Base-by-base conservation (phyloP, 805 yeast species). In the Monosporozyma servazzii region DNA sequence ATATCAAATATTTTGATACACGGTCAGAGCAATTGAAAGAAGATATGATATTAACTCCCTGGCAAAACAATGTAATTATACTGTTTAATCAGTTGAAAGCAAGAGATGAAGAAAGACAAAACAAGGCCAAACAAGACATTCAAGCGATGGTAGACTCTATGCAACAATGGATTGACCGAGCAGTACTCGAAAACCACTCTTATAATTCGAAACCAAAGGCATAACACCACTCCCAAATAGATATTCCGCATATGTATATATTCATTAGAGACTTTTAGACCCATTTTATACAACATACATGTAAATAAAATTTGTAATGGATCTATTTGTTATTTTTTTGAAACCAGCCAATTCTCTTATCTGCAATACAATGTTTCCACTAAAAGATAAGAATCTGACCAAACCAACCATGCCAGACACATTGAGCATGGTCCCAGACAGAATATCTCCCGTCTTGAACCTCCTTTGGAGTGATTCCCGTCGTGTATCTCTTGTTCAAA, bases 121-220 rank as follows among this genome's bases (percentile, higher is more conserved):
- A 5, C 7, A 20, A 13, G 8, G 27, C 44, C n/a, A 10, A 41
- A 37, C 41, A 47, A 18, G 43, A 36, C 20, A 37, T 21, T 10
- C 18, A n/a, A 18, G 5, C 48, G 18, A 46, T 55, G 23, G 42
- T 47, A 25, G 47, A 42, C 23, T 55, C 59, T 49, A 27, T 63
- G n/a, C 48, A 52, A 36, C 54, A 54, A 36, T 63, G 65, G 66
- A 31, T 53, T 41, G 36, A 48, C 8, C 37, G 39, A 33, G 54
- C 48, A 45, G 21, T 36, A 21, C 27, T 20, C 15, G 27, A 41
- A n/a, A 41, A 41, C n/a, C n/a, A 41, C 27, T 41, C 25, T 10
- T 41, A 41, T 13, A 41, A 21, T 20, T 41, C 29, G 5, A 39
- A 18, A 17, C 13, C 25, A 18, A 20, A 39, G 13, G 13, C 29